Evolutionary conservation across 2,329 filamentous ascomycete genomes (phyloP).

Genomic region (Cryphonectria carpinicola): DNA sequence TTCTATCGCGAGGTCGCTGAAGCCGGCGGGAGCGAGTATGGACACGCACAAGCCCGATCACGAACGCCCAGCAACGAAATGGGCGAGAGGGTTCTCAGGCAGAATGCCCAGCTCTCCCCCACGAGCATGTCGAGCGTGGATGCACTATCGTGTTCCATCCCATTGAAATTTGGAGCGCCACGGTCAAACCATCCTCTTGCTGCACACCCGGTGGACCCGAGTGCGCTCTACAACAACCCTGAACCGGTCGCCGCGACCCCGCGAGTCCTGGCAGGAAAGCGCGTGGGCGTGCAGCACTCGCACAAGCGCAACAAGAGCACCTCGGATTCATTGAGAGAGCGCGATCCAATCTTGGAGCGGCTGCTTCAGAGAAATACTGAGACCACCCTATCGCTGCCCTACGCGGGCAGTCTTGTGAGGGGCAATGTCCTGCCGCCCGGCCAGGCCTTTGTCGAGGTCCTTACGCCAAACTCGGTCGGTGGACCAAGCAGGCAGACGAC

Average conservation of each 20-base stretch:
- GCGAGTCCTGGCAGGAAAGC: conserved; percentile 61
- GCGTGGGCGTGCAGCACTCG: conserved; percentile 55
- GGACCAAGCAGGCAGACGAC: conserved; percentile 58
- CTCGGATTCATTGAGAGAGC: conserved; percentile 80
- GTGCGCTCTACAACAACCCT: conserved; percentile 49
- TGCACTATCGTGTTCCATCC: conserved; percentile 67
- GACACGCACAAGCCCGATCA: conserved; percentile 42
- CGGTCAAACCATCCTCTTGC: conserved; percentile 49
- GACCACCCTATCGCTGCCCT: conserved; percentile 65
- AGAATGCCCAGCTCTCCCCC: conserved; percentile 52
- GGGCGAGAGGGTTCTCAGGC: conserved; percentile 31
- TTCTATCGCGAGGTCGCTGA: conserved; percentile 53
- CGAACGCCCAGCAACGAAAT: conserved; percentile 49
- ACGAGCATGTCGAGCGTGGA: conserved; percentile 63
- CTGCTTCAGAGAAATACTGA: conserved; percentile 58
- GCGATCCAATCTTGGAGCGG: conserved; percentile 52
- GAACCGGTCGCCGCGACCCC: conserved; percentile 63
- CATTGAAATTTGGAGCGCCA: conserved; percentile 46
- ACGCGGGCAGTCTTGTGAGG: conserved; percentile 83
- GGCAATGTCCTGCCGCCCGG: conserved; percentile 83
- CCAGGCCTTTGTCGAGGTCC: conserved; percentile 76
- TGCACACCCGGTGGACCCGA: conserved; percentile 61
- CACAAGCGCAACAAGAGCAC: conserved; percentile 90
- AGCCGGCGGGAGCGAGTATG: conserved; percentile 31
- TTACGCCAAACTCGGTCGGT: conserved; percentile 54